Evolutionary conservation across 2,329 filamentous ascomycete species (phyloP), one percentile per base, ranked within the genome.

Genomic region (Paracoccidioides lutzii): DNA sequence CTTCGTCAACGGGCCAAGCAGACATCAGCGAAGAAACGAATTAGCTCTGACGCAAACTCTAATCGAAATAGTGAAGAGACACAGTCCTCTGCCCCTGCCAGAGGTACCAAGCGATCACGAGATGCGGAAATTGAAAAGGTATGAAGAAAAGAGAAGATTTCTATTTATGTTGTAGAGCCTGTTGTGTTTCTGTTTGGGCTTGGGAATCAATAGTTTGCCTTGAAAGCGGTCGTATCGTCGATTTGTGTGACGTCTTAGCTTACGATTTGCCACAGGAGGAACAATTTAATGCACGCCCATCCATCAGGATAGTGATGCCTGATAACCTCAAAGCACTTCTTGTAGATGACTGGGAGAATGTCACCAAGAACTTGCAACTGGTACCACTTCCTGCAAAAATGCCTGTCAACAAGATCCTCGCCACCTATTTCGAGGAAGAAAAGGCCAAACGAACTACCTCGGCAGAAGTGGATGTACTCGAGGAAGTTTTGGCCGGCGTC

Each of bases 261-360:
- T 33, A 40, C 33, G 32, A 44, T 53, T 38, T 46, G 37, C 8
- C 49, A 57, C 71, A 97, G 90, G 93, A 97, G 75, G 93, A 97
- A 59, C 76, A 80, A 4, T 98, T 95, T 68, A 82, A 90, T 66
- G 79, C 80, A 59, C 84, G 90, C 57, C 90, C 91, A 22, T 88
- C 89, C 15, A 85, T 98, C 65, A 88, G 89, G 64, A 80, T 98
- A 44, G 79, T 84, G 52, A 83, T 97, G 60, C 90, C 93, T 0
- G 93, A 97, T 67, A 82, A 87, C 61, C 78, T 98, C 61, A 96
- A 97, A 75, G 88, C 87, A 14, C 80, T 95, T 59, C 81, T 98
- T 3, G 93, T 98, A 28, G 93, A 98, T 68, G 93, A 98, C 70
- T 98, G 93, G 93, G 93, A 98, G 71, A 95, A 96, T 64, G 84